A percentile compares a stretch with the other conserved stretches of the same genome.
Conservation (phyloP, 345 rosid species). For the Dimocarpus longan region DNA sequence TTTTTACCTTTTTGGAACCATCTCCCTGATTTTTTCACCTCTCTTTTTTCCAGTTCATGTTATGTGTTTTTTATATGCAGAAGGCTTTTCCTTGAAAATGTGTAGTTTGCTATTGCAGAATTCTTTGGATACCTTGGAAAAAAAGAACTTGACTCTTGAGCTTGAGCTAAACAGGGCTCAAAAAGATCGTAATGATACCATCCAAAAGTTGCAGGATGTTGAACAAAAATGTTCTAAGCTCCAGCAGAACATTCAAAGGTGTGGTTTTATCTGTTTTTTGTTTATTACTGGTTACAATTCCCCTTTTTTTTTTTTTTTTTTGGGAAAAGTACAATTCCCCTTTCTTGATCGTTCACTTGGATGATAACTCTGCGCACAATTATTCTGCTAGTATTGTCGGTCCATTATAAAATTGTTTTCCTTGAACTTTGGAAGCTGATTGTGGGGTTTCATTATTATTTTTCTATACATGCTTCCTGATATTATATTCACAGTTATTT, state of each 20-base stretch:
- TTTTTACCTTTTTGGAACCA: neutral
- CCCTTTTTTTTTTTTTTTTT: neutral
- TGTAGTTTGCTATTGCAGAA: constrained; percentile 39
- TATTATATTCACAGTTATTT: neutral
- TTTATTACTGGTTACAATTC: neutral
- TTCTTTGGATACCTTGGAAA: constrained; percentile 64
- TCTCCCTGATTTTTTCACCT: neutral
- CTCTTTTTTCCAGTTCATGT: neutral
- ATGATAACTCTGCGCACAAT: neutral
- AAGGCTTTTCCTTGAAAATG: neutral
- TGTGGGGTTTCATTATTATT: neutral
- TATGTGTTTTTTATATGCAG: neutral
- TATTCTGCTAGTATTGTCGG: neutral
- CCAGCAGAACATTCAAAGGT: constrained; percentile 77
- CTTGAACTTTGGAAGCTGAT: neutral
- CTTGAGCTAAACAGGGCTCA: constrained; percentile 69
- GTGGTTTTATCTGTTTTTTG: constrained; percentile 8
- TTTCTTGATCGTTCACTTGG: neutral
- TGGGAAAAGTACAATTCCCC: neutral
- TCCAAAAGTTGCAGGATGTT: constrained; percentile 61
- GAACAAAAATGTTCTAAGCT: constrained; percentile 71
- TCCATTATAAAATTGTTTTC: neutral
- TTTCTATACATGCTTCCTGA: neutral
- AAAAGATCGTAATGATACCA: constrained; percentile 48
- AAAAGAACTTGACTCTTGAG: constrained; percentile 69